A percentile compares a stretch with the other conserved stretches of the same genome.
phyloP scores from a whole-genome alignment of 495 filamentous ascomycete species.

The Trichocladium uniseriatum region DNA sequence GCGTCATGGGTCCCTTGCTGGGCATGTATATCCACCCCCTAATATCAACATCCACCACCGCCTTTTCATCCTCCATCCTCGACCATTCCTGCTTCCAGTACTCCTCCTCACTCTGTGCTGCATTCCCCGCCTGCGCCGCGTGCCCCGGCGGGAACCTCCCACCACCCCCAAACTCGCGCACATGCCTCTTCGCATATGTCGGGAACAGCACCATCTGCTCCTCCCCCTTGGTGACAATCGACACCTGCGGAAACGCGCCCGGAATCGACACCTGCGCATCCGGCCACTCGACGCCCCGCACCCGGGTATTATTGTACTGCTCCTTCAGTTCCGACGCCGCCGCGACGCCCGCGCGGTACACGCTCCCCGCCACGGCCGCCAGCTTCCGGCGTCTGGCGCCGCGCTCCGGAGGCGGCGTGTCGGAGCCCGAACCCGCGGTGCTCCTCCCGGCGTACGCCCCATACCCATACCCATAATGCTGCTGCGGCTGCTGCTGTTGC shows the following conservation, averaged over 20 bases:
- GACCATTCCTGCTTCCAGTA: conserved; percentile 66
- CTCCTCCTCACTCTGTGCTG: conserved; percentile 41
- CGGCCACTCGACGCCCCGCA: conserved; percentile 38
- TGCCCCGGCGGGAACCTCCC: conserved; percentile 1
- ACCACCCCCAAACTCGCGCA: conserved; percentile 29
- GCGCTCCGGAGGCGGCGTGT: conserved; percentile 38
- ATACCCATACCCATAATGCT: conserved; percentile 8
- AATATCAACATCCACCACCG: conserved; percentile 86
- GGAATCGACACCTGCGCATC: conserved; percentile 54
- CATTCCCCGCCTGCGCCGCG: not conserved
- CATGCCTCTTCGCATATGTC: conserved; percentile 69
- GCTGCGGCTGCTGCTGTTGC: not conserved
- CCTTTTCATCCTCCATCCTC: conserved; percentile 61
- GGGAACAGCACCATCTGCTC: conserved; percentile 95
- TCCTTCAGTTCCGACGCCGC: conserved; percentile 88
- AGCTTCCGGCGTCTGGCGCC: conserved; percentile 70
- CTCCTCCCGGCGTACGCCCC: conserved; percentile 26
- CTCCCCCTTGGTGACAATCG: conserved; percentile 64
- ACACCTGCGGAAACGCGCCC: conserved; percentile 70
- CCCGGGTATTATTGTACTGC: conserved; percentile 69
- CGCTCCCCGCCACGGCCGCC: conserved; percentile 43
- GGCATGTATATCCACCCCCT: conserved; percentile 90
- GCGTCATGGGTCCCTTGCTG: conserved; percentile 72
- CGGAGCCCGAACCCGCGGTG: conserved; percentile 11
- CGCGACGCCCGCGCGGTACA: conserved; percentile 61